Evolutionary conservation across 768 basidiomycete species (phyloP), one percentile per base, ranked within the genome.

Genomic region (Termitomyces titanicus): DNA sequence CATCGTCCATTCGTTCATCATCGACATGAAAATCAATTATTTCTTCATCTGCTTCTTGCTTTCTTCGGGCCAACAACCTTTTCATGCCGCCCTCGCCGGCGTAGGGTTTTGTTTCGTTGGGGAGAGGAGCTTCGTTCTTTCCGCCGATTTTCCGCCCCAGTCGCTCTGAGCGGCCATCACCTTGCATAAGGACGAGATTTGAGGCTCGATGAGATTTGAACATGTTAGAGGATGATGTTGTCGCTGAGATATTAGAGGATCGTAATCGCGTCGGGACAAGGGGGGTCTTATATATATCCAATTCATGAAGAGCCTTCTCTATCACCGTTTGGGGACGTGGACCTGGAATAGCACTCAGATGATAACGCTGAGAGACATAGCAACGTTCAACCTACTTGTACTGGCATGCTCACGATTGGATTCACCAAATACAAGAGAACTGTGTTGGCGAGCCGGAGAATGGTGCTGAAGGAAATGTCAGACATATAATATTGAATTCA

Each of bases 231-330:
- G 71, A 64, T 24, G 70, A 62, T 34, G 70, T 65, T 12, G 61
- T 55, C 18, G 50, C 47, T 22, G 70, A 58, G 34, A 67, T 55
- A 57, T 71, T 72, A 29, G 70, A 65, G 22, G 73, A 72, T 42
- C 78, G 74, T 54, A 82, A 66, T 18, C 81, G 79, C 37, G 86
- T 83, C 11, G 89, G 88, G 15, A 90, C 62, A 43, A 92, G 77
- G 6, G 89, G 89, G 1, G 87, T 92, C 70, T 85, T 87, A 74
- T 90, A 92, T 29, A 87, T 77, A 59, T 91, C 88, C 43, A 89
- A 72, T 61, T 88, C 85, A 40, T 86, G 83, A 5, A 92, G 74
- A 15, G 84, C 84, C 55, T 79, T 77, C 70, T 89, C 85, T 18
- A 87, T 84, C 17, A 83, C 75, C 42, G 76, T 82, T 60, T 72